Percentiles rank a stretch among this genome's conserved stretches.
Evolutionary conservation across 495 filamentous ascomycete genomes (phyloP).

Genomic region (Aspergillus asperescens): DNA sequence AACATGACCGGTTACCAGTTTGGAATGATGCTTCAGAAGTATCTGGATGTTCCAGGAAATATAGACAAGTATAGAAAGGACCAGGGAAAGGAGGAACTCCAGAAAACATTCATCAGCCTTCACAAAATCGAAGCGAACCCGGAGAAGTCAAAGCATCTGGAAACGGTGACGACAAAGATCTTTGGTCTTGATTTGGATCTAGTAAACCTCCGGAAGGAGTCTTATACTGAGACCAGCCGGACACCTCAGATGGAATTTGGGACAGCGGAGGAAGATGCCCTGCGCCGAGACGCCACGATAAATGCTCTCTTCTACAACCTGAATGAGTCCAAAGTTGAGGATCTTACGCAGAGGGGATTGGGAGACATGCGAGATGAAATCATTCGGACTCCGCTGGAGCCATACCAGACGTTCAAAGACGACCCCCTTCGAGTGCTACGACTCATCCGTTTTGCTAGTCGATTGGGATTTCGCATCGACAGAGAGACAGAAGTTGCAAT

Average conservation of each 20-base stretch:
- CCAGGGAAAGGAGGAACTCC: conserved; percentile 24
- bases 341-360: conserved; percentile 71
- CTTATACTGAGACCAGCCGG: conserved; percentile 76
- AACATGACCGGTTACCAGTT: conserved; percentile 89
- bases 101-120: conserved; percentile 46
- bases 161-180: conserved; percentile 81
- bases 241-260: conserved; percentile 94
- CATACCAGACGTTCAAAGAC: conserved; percentile 89
- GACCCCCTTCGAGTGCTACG: conserved; percentile 89
- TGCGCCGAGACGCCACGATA: conserved; percentile 86
- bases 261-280: conserved; percentile 81
- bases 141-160: conserved; percentile 95
- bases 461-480: conserved; percentile 75
- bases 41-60: conserved; percentile 48
- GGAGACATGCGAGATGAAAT: conserved; percentile 64
- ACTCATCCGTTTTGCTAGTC: conserved; percentile 82
- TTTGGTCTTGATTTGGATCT: conserved; percentile 88
- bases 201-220: conserved; percentile 90
- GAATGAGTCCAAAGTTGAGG: conserved; percentile 66
- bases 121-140: conserved; percentile 84
- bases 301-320: conserved; percentile 97
- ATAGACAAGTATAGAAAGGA: conserved; percentile 49
- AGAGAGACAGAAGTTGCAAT: conserved; percentile 62
- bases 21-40: conserved; percentile 55
- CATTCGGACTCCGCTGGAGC: conserved; percentile 83